phyloP scores from a whole-genome alignment of 495 filamentous ascomycete genomes.

The Articulospora tetracladia region DNA sequence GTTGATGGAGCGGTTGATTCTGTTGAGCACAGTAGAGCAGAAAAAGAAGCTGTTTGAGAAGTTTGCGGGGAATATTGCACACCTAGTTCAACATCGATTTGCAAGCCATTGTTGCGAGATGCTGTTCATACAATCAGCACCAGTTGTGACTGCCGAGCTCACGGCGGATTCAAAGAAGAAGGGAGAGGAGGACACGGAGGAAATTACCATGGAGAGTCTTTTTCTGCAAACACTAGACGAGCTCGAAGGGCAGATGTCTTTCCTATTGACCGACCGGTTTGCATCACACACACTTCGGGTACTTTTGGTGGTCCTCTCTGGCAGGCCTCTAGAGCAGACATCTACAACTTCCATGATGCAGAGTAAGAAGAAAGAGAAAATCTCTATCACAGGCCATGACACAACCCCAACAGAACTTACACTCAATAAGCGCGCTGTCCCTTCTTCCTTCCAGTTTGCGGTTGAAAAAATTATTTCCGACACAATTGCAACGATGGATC shows the following conservation, averaged over 20 bases:
- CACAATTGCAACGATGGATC: slow-evolving; percentile 64
- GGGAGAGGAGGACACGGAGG: slow-evolving; percentile 21
- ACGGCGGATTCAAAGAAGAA: slow-evolving; percentile 38
- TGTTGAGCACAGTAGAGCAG: slow-evolving; percentile 73
- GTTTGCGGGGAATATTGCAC: slow-evolving; percentile 84
- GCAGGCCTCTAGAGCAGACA: slow-evolving; percentile 64
- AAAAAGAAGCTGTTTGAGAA: slow-evolving; percentile 80
- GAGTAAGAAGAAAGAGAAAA: slow-evolving; percentile 86
- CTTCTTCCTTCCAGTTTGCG: slow-evolving; percentile 69
- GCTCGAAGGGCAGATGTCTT: slow-evolving; percentile 77
- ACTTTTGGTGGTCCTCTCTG: slow-evolving; percentile 79
- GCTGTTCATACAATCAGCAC: slow-evolving; percentile 78
- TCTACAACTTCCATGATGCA: slow-evolving; percentile 67
- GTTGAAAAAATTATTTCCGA: slow-evolving; percentile 75
- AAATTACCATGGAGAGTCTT: slow-evolving; percentile 73
- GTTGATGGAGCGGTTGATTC: slow-evolving; percentile 85
- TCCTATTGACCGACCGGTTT: slow-evolving; percentile 79
- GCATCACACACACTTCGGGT: slow-evolving; percentile 89
- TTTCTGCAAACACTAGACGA: slow-evolving; percentile 81
- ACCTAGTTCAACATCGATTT: slow-evolving; percentile 89
- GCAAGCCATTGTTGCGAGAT: slow-evolving; percentile 96
- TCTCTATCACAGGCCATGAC: slow-evolving; percentile 45
- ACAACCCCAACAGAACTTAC: slow-evolving; percentile 31
- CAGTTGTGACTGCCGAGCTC: slow-evolving; percentile 69
- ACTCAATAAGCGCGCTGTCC: slow-evolving; percentile 54